Conservation (phyloP, 2,329 filamentous ascomycete species). For the Tolypocladium nubicola region DNA sequence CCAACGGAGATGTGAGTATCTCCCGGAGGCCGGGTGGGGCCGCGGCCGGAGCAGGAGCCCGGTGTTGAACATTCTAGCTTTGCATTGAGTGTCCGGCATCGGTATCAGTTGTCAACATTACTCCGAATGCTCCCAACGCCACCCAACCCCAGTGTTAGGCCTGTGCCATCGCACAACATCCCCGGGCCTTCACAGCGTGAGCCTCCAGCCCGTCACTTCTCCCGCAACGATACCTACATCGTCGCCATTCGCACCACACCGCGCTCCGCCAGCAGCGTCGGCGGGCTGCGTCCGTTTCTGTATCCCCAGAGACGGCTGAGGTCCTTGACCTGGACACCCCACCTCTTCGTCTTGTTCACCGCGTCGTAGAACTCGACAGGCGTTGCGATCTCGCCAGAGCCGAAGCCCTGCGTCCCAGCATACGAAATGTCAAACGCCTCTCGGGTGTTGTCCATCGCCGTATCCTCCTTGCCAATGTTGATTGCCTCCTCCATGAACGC, state of each 20-base stretch:
- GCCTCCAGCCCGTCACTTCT: not conserved
- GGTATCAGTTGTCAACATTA: no score
- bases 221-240: constrained; percentile 15
- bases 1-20: no score
- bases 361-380: constrained; percentile 28
- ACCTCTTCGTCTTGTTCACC: constrained; percentile 15
- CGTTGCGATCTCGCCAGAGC: constrained; percentile 20
- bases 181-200: not conserved
- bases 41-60: not conserved
- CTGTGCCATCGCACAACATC: not conserved
- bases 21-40: not conserved
- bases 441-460: constrained; percentile 30
- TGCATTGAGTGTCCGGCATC: not conserved
- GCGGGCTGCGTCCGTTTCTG: constrained; percentile 46
- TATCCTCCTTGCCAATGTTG: constrained; percentile 31
- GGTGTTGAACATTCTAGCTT: not conserved
- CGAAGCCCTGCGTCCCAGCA: constrained; percentile 28
- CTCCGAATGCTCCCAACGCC: not conserved
- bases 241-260: constrained; percentile 28
- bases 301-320: constrained; percentile 54
- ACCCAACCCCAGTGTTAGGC: not conserved
- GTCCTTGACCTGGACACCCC: constrained; percentile 43
- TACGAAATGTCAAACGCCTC: constrained; percentile 39
- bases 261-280: constrained; percentile 22
- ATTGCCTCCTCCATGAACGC: constrained; percentile 52